Conservation (phyloP, 2,329 filamentous ascomycete genomes). For the Ophiostoma australiae region DNA sequence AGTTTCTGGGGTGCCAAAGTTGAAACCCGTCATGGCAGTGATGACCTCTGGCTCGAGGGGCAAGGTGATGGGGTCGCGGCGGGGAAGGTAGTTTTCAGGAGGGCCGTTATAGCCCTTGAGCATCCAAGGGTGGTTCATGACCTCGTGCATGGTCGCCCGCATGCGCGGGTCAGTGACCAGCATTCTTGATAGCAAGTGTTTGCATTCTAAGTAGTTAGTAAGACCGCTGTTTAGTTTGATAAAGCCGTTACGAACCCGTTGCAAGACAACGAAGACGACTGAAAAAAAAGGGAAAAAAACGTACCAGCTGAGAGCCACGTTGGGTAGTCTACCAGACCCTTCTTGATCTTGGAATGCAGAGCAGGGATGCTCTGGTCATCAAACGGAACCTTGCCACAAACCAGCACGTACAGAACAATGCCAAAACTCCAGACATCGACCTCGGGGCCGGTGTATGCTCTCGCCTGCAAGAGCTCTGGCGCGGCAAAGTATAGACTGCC, state of each 20-base stretch:
- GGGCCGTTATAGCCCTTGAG: slow-evolving; percentile 80
- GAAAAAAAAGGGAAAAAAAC: slow-evolving; percentile 34
- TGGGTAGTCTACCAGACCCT: slow-evolving; percentile 91
- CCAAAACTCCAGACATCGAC: slow-evolving; percentile 99
- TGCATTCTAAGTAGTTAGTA: slow-evolving; percentile 66
- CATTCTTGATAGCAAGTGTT: slow-evolving; percentile 88
- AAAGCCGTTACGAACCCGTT: background rate
- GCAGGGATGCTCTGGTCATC: slow-evolving; percentile 99
- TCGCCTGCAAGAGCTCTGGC: slow-evolving; percentile 86
- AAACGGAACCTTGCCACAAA: slow-evolving; percentile 96
- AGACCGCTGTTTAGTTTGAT: too few relatives aligned
- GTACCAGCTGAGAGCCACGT: slow-evolving; percentile 84
- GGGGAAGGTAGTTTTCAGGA: slow-evolving; percentile 83
- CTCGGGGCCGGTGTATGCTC: slow-evolving; percentile 91
- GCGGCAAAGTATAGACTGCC: slow-evolving; percentile 97
- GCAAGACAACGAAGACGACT: background rate
- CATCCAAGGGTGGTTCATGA: slow-evolving; percentile 95
- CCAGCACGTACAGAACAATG: slow-evolving; percentile 92
- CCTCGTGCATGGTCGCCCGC: slow-evolving; percentile 80
- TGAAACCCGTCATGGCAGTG: slow-evolving; percentile 94
- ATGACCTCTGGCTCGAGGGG: slow-evolving; percentile 80
- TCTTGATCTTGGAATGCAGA: slow-evolving; percentile 97
- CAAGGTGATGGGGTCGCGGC: slow-evolving; percentile 75
- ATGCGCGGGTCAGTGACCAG: slow-evolving; percentile 88
- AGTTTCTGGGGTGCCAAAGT: slow-evolving; percentile 82